phyloP scores from a whole-genome alignment of 768 basidiomycete species.

The Russula earlei region DNA sequence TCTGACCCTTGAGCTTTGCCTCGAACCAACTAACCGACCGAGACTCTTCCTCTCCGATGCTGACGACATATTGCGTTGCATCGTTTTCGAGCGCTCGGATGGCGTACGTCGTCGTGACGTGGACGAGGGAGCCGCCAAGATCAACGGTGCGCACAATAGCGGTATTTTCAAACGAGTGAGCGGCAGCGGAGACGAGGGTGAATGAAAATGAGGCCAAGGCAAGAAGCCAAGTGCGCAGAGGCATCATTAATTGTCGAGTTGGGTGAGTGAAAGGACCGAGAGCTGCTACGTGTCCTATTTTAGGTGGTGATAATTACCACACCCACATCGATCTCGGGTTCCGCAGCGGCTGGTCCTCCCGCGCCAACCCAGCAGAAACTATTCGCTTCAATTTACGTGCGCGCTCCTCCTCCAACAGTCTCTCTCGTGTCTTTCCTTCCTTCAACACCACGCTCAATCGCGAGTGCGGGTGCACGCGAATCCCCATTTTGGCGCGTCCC shows the following conservation, averaged over 20 bases:
- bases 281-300: constrained; percentile 8
- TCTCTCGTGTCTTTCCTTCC: constrained; percentile 70
- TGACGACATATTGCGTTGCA: constrained; percentile 56
- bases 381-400: constrained; percentile 64
- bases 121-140: constrained; percentile 79
- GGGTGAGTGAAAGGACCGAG: neutral
- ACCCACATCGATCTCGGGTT: constrained; percentile 68
- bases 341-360: constrained; percentile 73
- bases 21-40: constrained; percentile 68
- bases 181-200: constrained; percentile 31
- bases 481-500: constrained; percentile 74
- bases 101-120: constrained; percentile 83
- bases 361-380: constrained; percentile 66
- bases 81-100: constrained; percentile 60
- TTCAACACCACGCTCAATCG: constrained; percentile 67
- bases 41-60: constrained; percentile 53
- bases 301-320: constrained; percentile 63
- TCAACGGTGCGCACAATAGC: constrained; percentile 84
- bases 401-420: constrained; percentile 53
- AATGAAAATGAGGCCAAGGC: constrained; percentile 34
- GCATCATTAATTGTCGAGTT: constrained; percentile 14
- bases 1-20: constrained; percentile 68
- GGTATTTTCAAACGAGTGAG: constrained; percentile 72
- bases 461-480: constrained; percentile 67
- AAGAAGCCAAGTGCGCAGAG: constrained; percentile 39